Evolutionary conservation across 768 basidiomycete species (phyloP), one percentile per base, ranked within the genome.

Genomic region (Auricularia cornea): DNA sequence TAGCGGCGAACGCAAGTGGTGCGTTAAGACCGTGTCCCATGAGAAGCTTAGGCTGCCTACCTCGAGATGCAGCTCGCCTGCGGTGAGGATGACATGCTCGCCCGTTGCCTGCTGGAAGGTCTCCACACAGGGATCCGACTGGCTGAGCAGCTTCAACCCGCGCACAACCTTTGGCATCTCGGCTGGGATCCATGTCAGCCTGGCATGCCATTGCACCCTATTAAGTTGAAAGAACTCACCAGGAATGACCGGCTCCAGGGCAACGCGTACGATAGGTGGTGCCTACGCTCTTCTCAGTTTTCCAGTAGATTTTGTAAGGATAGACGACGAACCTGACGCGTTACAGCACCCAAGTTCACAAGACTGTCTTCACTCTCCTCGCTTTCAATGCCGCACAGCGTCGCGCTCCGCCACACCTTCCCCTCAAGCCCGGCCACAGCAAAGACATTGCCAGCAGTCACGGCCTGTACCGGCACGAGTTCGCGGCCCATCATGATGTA

Each of bases 401-500:
- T 98, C 1, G 91, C 94, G 69, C 85, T 94, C 63, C 96, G 80
- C 83, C 90, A 89, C 2, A 98, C 93, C 68, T 86, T 90, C 1
- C 94, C 92, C 69, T 91, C 92, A 62, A 98, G 74, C 0, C 97
- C 96, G 66, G 80, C 87, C 66, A 98, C 85, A 2, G 95, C 97
- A 67, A 98, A 98, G 3, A 95, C 90, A 71, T 96, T 95, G 8
- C 97, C 97, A 1, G 97, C 94, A 32, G 83, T 83, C 1, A 98
- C 94, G 64, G 79, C 80, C 26, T 90, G 80, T 2, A 96, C 92
- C 0, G 87, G 80, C 0, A 92, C 86, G n/a, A 99, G 80, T 70
- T 98, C 95, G 51, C 92, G 78, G 2, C 97, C 97, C 97, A 99
- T 98, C 93, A 99, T 98, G 59, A 90, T 83, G 74, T 98, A 99